A percentile compares a stretch with the other conserved stretches of the same genome.
Evolutionary conservation across 2,329 filamentous ascomycete genomes (phyloP).

Genomic region (Fusarium lyarnte): DNA sequence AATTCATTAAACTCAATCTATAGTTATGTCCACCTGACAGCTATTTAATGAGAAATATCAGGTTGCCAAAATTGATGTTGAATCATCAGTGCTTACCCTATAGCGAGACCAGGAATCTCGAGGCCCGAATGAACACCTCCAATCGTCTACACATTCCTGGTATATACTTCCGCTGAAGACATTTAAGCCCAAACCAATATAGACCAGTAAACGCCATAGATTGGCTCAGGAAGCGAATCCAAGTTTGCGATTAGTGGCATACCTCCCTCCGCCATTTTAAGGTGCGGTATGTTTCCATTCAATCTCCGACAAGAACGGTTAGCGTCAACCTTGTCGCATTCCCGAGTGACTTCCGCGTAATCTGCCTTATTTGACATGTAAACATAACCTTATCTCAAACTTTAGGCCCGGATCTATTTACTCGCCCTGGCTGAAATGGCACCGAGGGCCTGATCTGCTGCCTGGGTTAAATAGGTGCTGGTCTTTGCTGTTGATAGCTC

Average conservation of each 20-base stretch:
- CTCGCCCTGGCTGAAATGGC: rapidly evolving
- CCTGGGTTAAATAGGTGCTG: rapidly evolving
- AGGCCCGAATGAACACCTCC: rapidly evolving
- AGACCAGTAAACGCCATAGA: rapidly evolving
- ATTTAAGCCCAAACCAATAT: not conserved
- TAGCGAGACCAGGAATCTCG: rapidly evolving
- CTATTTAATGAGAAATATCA: not conserved
- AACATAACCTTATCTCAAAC: not conserved
- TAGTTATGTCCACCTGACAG: rapidly evolving
- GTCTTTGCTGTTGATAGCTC: not conserved
- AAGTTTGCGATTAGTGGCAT: too few species aligned
- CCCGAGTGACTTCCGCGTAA: not conserved
- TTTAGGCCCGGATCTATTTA: not conserved
- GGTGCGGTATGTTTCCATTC: not conserved
- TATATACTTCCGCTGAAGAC: rapidly evolving
- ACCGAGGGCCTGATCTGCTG: not conserved
- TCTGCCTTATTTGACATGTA: not conserved
- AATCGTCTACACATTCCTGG: not conserved
- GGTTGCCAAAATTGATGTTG: rapidly evolving
- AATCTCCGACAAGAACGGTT: not conserved
- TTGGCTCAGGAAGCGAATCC: not conserved
- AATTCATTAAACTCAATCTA: rapidly evolving
- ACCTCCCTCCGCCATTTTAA: too few species aligned
- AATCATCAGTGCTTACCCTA: not conserved
- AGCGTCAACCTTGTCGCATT: not conserved